These are phyloP conservation scores for Skeletonema potamos DNA, from an alignment of 108 stramenopile species.

Conservation along the genomic window DNA sequence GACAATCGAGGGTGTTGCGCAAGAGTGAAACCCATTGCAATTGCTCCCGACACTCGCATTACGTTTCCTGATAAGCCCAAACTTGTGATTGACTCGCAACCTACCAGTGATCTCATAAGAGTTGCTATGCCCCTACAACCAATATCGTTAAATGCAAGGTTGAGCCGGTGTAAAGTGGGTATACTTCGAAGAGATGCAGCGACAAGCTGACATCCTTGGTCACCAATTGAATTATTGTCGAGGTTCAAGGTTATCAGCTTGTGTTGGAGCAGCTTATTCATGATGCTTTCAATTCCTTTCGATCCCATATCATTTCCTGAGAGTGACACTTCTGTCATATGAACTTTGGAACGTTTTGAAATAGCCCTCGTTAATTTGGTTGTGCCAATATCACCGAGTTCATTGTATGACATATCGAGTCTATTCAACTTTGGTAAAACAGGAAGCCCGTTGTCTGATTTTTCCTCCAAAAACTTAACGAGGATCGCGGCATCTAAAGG, in stretches of 20 bases:
- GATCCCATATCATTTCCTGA: constrained; percentile 74
- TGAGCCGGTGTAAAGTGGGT: constrained; percentile 64
- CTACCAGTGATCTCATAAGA: constrained; percentile 80
- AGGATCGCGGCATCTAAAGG: constrained; percentile 55
- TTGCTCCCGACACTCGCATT: constrained; percentile 82
- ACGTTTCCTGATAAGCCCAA: constrained; percentile 83
- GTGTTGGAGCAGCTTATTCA: constrained; percentile 85
- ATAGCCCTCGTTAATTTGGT: constrained; percentile 71
- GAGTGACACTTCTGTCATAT: constrained; percentile 68
- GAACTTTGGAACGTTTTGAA: constrained; percentile 54
- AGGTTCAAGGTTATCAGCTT: constrained; percentile 74
- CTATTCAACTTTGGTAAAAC: constrained; percentile 76
- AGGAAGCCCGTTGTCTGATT: constrained; percentile 33
- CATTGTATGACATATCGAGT: constrained; percentile 81
- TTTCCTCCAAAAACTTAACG: constrained; percentile 71
- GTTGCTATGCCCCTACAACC: constrained; percentile 81
- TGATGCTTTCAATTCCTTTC: constrained; percentile 77
- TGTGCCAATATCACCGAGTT: constrained; percentile 78
- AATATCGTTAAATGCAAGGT: constrained; percentile 86
- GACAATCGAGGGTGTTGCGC: constrained; percentile 85
- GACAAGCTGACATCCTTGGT: constrained; percentile 87
- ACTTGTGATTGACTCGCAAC: constrained; percentile 80
- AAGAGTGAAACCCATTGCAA: constrained; percentile 81
- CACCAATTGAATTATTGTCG: constrained; percentile 87
- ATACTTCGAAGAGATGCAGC: constrained; percentile 85